Percentiles rank a stretch among this genome's conserved stretches.
phyloP scores from a whole-genome alignment of 2,329 filamentous ascomycete species.

The Lecanosticta acicola region DNA sequence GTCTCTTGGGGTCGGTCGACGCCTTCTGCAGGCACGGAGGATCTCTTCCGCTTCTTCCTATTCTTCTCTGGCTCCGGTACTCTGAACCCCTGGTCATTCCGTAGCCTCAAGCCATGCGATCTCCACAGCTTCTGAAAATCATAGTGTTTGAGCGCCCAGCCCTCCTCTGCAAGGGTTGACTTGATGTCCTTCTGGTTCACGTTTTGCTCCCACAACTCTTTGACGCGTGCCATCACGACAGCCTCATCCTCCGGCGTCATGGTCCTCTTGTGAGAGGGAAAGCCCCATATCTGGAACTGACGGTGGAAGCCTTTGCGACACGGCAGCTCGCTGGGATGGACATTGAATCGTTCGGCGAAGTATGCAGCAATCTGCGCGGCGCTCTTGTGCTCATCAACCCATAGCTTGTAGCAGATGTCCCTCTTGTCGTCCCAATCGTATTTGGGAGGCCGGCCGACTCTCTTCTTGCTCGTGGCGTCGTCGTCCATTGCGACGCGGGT shows the following conservation, averaged over 20 bases:
- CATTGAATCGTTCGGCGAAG: constrained; percentile 46
- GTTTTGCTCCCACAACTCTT: constrained; percentile 73
- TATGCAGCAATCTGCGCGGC: constrained; percentile 70
- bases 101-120: constrained; percentile 50
- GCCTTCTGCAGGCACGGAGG: neutral
- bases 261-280: constrained; percentile 60
- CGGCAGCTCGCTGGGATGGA: constrained; percentile 53
- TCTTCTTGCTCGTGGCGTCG: neutral
- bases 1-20: neutral
- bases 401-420: constrained; percentile 53
- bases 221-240: constrained; percentile 59
- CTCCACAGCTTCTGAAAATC: constrained; percentile 47
- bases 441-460: constrained; percentile 15
- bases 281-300: constrained; percentile 58
- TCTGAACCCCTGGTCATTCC: constrained; percentile 20
- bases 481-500: neutral
- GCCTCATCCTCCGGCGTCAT: constrained; percentile 68
- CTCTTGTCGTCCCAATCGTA: constrained; percentile 63
- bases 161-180: constrained; percentile 62
- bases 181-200: constrained; percentile 69
- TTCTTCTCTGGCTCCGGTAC: constrained; percentile 22
- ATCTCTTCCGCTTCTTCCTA: constrained; percentile 32
- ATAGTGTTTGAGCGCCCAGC: constrained; percentile 62
- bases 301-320: constrained; percentile 38
- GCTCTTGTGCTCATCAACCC: constrained; percentile 68